Evolutionary conservation across 345 rosid genomes (phyloP).

Genomic region (Excoecaria agallocha): DNA sequence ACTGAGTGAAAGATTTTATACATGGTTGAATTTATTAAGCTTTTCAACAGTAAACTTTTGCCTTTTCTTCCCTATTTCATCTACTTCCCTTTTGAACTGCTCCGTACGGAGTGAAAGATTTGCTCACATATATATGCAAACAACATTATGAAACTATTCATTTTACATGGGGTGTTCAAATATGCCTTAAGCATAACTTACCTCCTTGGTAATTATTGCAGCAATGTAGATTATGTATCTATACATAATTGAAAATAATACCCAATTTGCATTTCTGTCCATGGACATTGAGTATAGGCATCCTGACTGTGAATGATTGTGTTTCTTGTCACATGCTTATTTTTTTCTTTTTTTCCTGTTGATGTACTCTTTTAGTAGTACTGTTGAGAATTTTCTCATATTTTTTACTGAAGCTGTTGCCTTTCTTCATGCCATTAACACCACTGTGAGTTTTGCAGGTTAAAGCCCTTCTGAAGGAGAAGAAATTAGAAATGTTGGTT

Average conservation of each 20-base stretch:
- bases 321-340: background rate
- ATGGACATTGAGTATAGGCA: background rate
- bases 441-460: slow-evolving; percentile 11
- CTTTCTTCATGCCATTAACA: background rate
- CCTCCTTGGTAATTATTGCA: background rate
- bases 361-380: background rate
- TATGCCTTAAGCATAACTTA: background rate
- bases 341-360: background rate
- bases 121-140: background rate
- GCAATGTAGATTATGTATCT: background rate
- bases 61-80: background rate
- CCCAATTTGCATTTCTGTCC: background rate
- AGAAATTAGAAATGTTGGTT: slow-evolving; percentile 32
- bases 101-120: background rate
- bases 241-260: background rate
- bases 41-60: background rate
- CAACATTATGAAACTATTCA: background rate
- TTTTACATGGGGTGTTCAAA: background rate
- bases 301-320: background rate
- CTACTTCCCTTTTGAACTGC: background rate
- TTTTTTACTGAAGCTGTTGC: background rate
- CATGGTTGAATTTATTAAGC: too few relatives aligned
- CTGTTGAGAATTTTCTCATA: background rate
- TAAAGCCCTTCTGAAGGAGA: slow-evolving; percentile 30
- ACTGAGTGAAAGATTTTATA: background rate